Evolutionary conservation across 345 rosid species (phyloP), one percentile per base, ranked within the genome.

Genomic region (Salix purpurea): DNA sequence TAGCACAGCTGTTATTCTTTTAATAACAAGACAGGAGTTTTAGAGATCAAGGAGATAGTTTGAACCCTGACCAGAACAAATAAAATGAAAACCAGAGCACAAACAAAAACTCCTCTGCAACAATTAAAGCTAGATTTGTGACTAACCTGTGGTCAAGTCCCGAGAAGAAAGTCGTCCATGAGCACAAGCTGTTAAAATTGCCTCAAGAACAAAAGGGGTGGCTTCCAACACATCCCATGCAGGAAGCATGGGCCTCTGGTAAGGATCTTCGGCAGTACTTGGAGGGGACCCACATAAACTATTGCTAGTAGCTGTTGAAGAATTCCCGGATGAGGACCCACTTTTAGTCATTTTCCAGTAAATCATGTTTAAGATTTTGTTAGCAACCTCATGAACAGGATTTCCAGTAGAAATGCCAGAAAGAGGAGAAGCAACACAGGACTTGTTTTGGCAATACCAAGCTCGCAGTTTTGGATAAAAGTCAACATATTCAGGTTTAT

Each of bases 151-250:
- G 48, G 84, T 89, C 76, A 90, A 74, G 74, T 89, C 90, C 78
- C 92, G 85, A 65, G 94, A 85, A 48, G 91, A 89, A 75, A 90
- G 87, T 74, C 85, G 84, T 73, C 91, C 94, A 84, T 89, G 81
- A 74, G 90, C 91, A 85, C 94, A 90, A 71, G 94, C 94, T 67
- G 87, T 89, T 84, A 90, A 83, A 56, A 87, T 79, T 69, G 94
- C 91, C 77, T 89, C 91, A 37, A 90, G 88, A 54, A 86, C 90
- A 70, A 78, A 86, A 18, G 94, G 94, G 21, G 81, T 60, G 26
- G 94, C 92, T 86, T 90, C 94, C 80, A 90, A 80, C 70, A 90
- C 77, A 48, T 89, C 92, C 94, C 94, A 90, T 73, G 92, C 91
- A 85, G 91, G 83, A 11, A 87, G 87, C 68, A 83, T 67, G 36